phyloP scores from a whole-genome alignment of 176 grass and related monocot genomes.

The Pharus latifolius region DNA sequence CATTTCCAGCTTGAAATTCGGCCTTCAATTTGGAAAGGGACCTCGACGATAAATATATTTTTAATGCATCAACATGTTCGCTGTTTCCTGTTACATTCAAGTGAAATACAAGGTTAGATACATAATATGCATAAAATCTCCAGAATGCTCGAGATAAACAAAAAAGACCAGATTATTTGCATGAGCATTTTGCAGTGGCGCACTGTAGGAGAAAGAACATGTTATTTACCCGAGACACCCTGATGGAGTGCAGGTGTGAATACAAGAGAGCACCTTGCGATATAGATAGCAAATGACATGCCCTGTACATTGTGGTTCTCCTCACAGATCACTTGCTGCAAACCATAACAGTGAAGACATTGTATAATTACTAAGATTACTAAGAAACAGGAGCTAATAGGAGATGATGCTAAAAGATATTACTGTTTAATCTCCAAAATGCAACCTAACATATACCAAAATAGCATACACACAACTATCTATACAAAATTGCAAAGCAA shows the following conservation, averaged over 20 bases:
- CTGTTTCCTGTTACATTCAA: background rate
- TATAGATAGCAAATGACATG: background rate
- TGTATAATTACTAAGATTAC: background rate
- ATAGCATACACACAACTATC: too few relatives aligned
- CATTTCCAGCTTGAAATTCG: background rate
- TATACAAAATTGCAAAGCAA: background rate
- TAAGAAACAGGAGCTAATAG: too few relatives aligned
- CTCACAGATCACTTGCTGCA: background rate
- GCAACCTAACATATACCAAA: too few relatives aligned
- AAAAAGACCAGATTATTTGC: background rate
- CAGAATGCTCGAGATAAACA: background rate
- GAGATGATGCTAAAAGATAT: too few relatives aligned
- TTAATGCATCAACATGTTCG: background rate
- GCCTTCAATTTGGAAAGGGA: background rate
- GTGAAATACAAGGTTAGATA: background rate
- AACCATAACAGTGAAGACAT: background rate
- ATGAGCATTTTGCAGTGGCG: background rate
- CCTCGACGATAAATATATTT: constrained; percentile 22
- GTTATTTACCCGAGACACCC: constrained; percentile 44
- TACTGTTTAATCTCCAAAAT: background rate
- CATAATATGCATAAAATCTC: background rate
- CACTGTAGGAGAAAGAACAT: background rate
- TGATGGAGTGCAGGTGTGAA: constrained; percentile 34
- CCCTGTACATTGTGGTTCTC: background rate
- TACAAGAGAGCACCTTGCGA: background rate